Conservation (phyloP, 2,329 filamentous ascomycete genomes). For the Aureobasidium sp. region DNA sequence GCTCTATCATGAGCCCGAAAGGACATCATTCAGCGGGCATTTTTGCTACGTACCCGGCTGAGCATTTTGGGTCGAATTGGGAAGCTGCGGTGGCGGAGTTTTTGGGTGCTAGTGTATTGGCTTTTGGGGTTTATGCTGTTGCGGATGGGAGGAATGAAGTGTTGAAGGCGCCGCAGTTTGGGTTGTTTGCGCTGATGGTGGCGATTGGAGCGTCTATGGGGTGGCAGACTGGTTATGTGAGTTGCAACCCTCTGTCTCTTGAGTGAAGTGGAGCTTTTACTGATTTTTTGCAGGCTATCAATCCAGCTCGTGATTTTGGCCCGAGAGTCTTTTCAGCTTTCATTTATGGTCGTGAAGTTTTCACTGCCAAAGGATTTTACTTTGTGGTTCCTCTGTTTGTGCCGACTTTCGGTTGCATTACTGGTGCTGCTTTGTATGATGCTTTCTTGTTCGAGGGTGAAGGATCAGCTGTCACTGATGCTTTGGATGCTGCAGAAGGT, state of each 20-base stretch:
- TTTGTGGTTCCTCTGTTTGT: constrained; percentile 1
- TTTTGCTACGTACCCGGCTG: constrained; percentile 7
- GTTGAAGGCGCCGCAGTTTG: background rate
- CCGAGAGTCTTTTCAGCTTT: constrained; percentile 4
- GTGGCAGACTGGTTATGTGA: constrained; percentile 12
- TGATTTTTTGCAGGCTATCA: background rate
- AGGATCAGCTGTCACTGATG: background rate
- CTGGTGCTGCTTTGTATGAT: constrained; percentile 5
- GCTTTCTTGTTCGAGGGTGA: constrained; percentile 10
- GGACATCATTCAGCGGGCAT: constrained; percentile 10
- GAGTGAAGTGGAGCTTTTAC: too few species aligned
- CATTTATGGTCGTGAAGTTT: constrained; percentile 11
- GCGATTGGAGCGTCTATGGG: constrained; percentile 7
- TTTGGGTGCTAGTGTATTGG: background rate
- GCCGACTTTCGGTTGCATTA: background rate
- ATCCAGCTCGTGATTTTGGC: constrained; percentile 5
- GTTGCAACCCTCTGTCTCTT: background rate
- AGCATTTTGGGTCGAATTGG: background rate
- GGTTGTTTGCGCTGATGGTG: background rate
- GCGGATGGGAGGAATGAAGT: background rate
- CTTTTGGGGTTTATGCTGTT: background rate
- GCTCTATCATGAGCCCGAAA: background rate
- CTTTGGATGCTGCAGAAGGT: background rate
- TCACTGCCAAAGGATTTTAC: constrained; percentile 3
- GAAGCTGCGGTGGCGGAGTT: constrained; percentile 3